Evolutionary conservation across 179 eudicot genomes (phyloP), one percentile per base, ranked within the genome.

Genomic region (Silene noctiflora): DNA sequence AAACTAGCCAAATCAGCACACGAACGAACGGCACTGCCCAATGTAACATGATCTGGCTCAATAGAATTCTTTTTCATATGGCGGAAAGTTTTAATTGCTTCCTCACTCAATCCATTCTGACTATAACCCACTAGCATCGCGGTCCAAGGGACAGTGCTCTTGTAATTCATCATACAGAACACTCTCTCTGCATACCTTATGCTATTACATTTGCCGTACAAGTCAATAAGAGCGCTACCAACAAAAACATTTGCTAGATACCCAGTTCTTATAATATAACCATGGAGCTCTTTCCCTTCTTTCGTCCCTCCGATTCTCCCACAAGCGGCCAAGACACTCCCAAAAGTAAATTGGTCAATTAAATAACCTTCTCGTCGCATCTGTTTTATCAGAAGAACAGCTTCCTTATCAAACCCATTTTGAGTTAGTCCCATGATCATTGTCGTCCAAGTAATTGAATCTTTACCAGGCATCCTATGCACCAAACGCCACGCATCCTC

Each of bases 171-270:
- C 65, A 82, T 82, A 71, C 77, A 78, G 74, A 93, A 91, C 61
- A 93, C 86, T 24, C 70, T 76, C 84, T 90, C 91, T 4, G 98
- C 97, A 77, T 83, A 86, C 35, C 61, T 81, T 73, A 96, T 85
- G 75, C 75, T 84, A 69, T 81, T 85, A 83, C 97, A 90, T 83
- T 96, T 93, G 75, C 88, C 84, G 80, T 96, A 96, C 93, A 96
- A 89, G 82, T 91, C 99, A 84, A 96, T 84, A 76, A 96, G 94
- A 59, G 99, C 88, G 82, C 97, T 96, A 21, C 96, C 96, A n/a
- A 88, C 97, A 79, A 86, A 91, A 25, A 93, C 76, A 78, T 90
- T 91, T 33, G 79, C 84, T 67, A 79, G 74, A 74, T 85, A 82
- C 63, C 86, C 82, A 0, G 87, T 86, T 79, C 90, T 84, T 46